Conservation (phyloP, 768 basidiomycete genomes). For the Amyloporia xantha region DNA sequence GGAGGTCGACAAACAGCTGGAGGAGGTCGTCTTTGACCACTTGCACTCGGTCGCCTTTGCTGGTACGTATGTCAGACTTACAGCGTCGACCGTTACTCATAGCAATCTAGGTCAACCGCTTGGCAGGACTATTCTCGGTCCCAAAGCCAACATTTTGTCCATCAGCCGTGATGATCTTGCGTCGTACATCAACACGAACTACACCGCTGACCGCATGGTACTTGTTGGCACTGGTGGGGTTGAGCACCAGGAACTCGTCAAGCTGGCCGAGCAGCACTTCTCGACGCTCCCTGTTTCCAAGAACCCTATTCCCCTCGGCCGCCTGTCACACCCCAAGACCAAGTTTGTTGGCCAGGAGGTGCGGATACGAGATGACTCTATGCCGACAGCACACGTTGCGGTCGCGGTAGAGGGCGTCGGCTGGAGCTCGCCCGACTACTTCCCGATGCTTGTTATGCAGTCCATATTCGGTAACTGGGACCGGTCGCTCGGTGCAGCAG, state of each 20-base stretch:
- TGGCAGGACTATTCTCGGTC: conserved; percentile 95
- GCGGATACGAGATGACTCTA: conserved; percentile 87
- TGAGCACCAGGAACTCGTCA: conserved; percentile 85
- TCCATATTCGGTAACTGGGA: conserved; percentile 99
- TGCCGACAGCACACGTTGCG: conserved; percentile 86
- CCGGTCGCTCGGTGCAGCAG: conserved; percentile 84
- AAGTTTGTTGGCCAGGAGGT: conserved; percentile 92
- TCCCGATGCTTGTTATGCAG: conserved; percentile 98
- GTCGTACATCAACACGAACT: conserved; percentile 94
- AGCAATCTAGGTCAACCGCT: conserved; percentile 72
- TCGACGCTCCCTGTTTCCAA: conserved; percentile 80
- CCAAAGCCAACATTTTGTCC: conserved; percentile 92
- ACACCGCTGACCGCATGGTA: conserved; percentile 98
- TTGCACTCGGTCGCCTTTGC: conserved; percentile 96
- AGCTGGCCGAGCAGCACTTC: conserved; percentile 93
- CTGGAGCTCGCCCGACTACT: conserved; percentile 98
- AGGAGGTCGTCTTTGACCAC: conserved; percentile 99
- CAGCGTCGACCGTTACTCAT: background rate
- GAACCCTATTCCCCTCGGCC: conserved; percentile 85
- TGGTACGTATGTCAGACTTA: conserved; percentile 42
- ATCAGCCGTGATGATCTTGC: conserved; percentile 87
- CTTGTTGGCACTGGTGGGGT: conserved; percentile 96
- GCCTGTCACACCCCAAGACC: conserved; percentile 68
- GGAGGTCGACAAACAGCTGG: conserved; percentile 97
- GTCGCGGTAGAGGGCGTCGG: conserved; percentile 97